Base-by-base conservation (phyloP, 169 alveolate genomes). In the Cryptosporidium bovis region DNA sequence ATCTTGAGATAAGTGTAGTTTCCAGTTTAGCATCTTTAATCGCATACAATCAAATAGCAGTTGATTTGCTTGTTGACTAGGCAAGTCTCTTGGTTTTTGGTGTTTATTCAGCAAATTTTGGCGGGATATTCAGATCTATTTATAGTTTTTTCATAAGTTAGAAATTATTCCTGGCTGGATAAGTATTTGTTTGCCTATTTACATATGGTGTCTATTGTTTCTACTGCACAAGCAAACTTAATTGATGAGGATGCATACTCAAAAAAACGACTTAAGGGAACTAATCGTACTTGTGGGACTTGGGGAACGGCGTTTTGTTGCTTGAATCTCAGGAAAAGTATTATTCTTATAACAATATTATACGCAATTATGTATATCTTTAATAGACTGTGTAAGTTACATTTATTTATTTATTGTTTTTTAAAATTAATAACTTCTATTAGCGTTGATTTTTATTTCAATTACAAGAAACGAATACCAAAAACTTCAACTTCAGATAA, bases 301-400 rank as follows among this genome's bases (percentile, higher is more conserved):
- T 77, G 87, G 87, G 87, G 87, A 48, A 77, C 71, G 3, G 87
- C 87, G 12, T 77, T 60, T 24, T 77, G 87, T 33, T 77, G 87
- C 33, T 60, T 77, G 50, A 77, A 44, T 64, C 40, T 77, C 48
- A 77, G 40, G 36, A 24, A 40, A 16, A 77, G 87, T 60, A 71
- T 60, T 20, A 36, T 77, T 40, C 15, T 60, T 5, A 60, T 77
- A 29, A 50, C 77, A 40, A 62, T 77, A 24, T 58, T 48, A 36
- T 77, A 77, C 56, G 71, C 77, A 24, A n/a, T 60, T 8, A 34
- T 40, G 4, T 40, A 77, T 60, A 5, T 77, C 13, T 4, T 77
- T 60, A 34, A 33, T 15, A 60, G 29, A 16, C 24, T 36, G 33
- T 53, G 87, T 77, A 77, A 77, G 87, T 18, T 60, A 40, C 8